Evolutionary conservation across 2,329 filamentous ascomycete species (phyloP).

Genomic region (Ophiostoma himal-ulmi): DNA sequence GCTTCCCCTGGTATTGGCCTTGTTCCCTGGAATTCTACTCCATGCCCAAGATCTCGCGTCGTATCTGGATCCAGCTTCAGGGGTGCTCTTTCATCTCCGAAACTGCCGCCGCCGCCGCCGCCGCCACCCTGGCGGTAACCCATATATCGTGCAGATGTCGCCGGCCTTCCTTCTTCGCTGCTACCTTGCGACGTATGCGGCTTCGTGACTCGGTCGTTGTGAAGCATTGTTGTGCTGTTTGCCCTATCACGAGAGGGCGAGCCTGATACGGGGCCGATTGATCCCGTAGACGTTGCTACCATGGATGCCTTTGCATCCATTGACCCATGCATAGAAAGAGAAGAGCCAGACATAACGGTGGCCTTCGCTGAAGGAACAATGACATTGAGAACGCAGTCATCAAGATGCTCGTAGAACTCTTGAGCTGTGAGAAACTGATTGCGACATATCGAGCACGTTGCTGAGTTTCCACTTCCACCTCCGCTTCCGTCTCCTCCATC

Average conservation of each 20-base stretch:
- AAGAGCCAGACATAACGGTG: slow-evolving; percentile 38
- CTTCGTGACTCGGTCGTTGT: background rate
- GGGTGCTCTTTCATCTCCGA: background rate
- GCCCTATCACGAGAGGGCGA: background rate
- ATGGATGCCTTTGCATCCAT: background rate
- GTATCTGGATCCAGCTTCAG: background rate
- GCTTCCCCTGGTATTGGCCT: background rate
- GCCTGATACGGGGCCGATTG: background rate
- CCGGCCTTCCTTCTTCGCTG: background rate
- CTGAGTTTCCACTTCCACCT: slow-evolving; percentile 57
- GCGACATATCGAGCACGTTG: slow-evolving; percentile 71
- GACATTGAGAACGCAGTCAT: slow-evolving; percentile 65
- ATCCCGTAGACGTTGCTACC: background rate
- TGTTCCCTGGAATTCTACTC: background rate
- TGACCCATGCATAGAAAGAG: background rate
- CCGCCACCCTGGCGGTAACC: background rate
- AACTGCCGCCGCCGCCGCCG: background rate
- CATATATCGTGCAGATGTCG: background rate
- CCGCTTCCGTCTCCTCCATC: slow-evolving; percentile 42
- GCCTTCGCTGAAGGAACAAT: slow-evolving; percentile 60
- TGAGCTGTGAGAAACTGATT: slow-evolving; percentile 86
- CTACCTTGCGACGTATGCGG: background rate
- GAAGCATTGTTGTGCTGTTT: background rate
- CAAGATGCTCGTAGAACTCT: slow-evolving; percentile 97
- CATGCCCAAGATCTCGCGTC: background rate